Base-by-base conservation (phyloP, 2,329 filamentous ascomycete genomes). In the Arachnopeziza araneosa region DNA sequence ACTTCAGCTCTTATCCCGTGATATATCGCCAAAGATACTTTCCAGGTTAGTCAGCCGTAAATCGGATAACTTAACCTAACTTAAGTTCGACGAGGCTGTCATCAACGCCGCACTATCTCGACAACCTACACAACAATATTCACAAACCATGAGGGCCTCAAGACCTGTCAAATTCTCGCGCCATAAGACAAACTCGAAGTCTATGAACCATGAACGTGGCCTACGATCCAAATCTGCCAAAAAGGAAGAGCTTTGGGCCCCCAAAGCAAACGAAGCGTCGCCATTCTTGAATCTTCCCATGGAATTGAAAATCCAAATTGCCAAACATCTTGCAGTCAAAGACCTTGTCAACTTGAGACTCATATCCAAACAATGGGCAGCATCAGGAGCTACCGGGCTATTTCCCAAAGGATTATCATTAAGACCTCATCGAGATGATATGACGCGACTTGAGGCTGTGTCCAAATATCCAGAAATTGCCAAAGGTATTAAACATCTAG, bases 291-390 rank as follows among this genome's bases (percentile, higher is more conserved):
- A 44, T 44, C 48, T 63, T 14, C 58, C 58, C 2, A 36, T 48
- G 2, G 61, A 63, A 54, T 17, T 63, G 49, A 63, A 63, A 50
- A 30, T 59, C 14, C 52, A 55, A n/a, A 57, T 63, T 22, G 24
- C 61, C 3, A 32, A 53, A 24, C 48, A 44, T 24, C 30, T 63
- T n/a, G 26, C 52, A 21, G 23, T 49, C 24, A 30, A 24, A 52
- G 61, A 63, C 52, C 54, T 55, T 17, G 50, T 53, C 1, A 59
- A 24, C 7, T 7, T 61, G 1, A 58, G 61, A 30, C 26, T 63
- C 24, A 58, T 57, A 14, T 63, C 61, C 1, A 48, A 24, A 7
- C 48, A 32, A 22, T 63, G 61, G 59, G 61, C 59, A 50, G 55
- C 56, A 26, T 54, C 55, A 21, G 61, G 59, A 5, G 54, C 50